Base-by-base conservation (phyloP, 768 basidiomycete species). In the Tephrocybe sp. region DNA sequence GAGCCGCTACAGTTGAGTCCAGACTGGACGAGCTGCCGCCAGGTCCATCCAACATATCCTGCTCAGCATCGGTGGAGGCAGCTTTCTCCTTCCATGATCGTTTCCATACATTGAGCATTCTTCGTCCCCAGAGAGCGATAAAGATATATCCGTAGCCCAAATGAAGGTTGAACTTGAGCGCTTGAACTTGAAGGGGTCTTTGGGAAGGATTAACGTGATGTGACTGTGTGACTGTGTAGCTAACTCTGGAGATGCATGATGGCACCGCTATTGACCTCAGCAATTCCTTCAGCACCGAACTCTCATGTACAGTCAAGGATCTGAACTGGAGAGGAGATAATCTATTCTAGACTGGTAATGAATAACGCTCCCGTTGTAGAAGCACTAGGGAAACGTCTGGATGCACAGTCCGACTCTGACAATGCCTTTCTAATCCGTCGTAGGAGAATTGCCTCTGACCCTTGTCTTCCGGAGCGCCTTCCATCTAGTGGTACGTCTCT, bases 391-490 rank as follows among this genome's bases (percentile, higher is more conserved):
- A 58, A 58, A 40, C 49, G 54, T 41, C 46, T 67, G 12, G 67
- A 69, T 56, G 39, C 54, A 46, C 40, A 42, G 26, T 26, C 31
- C 13, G 47, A 52, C n/a, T n/a, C n/a, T 23, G 17, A 45, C 19
- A 45, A 52, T 23, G 7, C 46, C 45, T 42, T 51, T 41, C 60
- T 60, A 22, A 34, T 40, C n/a, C 48, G 68, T 45, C 74, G 79
- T 51, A 68, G 62, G 52, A 75, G 75, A 38, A 57, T 81, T 2
- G 56, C 56, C 8, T 75, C 80, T 3, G 71, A 79, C 9, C 78
- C 78, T 50, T 86, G 84, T 63, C 72, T 90, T 31, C 85, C 82
- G 30, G 79, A 76, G 45, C 77, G 87, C n/a, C 75, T 90, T 39
- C 89, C 89, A 12, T 78, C 84, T 7, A 75, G 70, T 54, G 77